Conservation (phyloP, 192 early-diverging fungal species). For the Coemansia sp. region DNA sequence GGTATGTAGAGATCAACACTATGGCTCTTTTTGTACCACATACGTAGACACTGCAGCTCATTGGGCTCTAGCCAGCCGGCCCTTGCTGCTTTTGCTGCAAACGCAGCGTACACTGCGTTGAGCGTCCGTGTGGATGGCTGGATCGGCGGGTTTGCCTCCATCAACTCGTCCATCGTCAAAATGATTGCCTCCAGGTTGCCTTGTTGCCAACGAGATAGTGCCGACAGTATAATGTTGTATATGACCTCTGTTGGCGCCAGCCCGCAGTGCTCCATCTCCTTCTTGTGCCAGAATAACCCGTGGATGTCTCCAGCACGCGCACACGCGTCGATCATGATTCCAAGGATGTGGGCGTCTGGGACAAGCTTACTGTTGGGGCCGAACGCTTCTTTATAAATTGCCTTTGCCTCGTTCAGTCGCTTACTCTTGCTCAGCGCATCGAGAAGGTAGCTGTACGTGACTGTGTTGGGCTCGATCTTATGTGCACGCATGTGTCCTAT, state of each 20-base stretch:
- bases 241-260: constrained; percentile 21
- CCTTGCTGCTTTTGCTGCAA: constrained; percentile 17
- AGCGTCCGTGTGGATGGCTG: constrained; percentile 36
- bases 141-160: constrained; percentile 20
- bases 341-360: constrained; percentile 42
- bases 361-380: constrained; percentile 6
- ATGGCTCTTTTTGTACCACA: constrained; percentile 33
- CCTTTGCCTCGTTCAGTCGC: constrained; percentile 33
- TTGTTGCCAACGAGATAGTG: constrained; percentile 25
- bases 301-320: constrained; percentile 35
- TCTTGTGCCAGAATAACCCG: constrained; percentile 29
- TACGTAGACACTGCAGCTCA: constrained; percentile 31
- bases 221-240: constrained; percentile 43
- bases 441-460: constrained; percentile 48
- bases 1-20: constrained; percentile 30
- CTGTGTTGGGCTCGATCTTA: constrained; percentile 25
- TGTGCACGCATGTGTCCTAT: constrained; percentile 36
- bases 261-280: constrained; percentile 22
- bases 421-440: constrained; percentile 49
- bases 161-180: constrained; percentile 23
- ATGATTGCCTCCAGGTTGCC: constrained; percentile 24
- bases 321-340: constrained; percentile 47
- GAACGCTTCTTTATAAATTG: constrained; percentile 29
- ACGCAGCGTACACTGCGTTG: constrained; percentile 45
- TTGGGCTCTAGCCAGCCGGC: background rate